These are phyloP conservation scores for Colletotrichum zoysiae DNA, from an alignment of 2,329 filamentous ascomycete species.

Conservation along the genomic window DNA sequence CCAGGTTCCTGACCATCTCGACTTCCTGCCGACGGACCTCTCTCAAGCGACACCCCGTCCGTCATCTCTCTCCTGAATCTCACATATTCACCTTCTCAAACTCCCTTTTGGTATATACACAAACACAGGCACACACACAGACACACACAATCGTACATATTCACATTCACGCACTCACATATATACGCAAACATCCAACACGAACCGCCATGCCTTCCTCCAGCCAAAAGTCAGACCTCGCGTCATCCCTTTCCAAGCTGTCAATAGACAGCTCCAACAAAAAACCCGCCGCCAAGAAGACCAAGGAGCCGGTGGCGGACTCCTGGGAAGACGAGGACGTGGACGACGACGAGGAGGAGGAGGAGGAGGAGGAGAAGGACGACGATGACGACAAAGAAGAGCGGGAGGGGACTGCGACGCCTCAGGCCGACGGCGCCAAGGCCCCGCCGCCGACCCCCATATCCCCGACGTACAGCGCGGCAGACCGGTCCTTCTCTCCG, in stretches of 20 bases:
- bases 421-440: conserved; percentile 48
- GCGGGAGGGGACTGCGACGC: conserved; percentile 45
- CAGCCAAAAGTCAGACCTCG: conserved; percentile 46
- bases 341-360: conserved; percentile 44
- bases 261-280: conserved; percentile 46
- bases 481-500: conserved; percentile 44
- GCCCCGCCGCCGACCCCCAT: conserved; percentile 78
- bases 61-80: not conserved
- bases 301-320: conserved; percentile 53
- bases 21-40: conserved; percentile 1
- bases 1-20: conserved; percentile 8
- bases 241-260: conserved; percentile 50
- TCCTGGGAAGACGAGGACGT: conserved; percentile 68
- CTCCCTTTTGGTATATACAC: not conserved
- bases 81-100: not conserved
- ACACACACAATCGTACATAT: too few species aligned
- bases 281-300: conserved; percentile 29
- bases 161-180: not conserved
- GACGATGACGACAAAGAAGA: conserved; percentile 45
- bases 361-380: conserved; percentile 30
- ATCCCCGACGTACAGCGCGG: conserved; percentile 60
- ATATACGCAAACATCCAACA: not conserved
- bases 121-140: not conserved
- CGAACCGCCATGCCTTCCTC: conserved; percentile 35
- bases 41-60: conserved; percentile 21